Base-by-base conservation (phyloP, 768 basidiomycete genomes). In the Lactarius hengduanensis region DNA sequence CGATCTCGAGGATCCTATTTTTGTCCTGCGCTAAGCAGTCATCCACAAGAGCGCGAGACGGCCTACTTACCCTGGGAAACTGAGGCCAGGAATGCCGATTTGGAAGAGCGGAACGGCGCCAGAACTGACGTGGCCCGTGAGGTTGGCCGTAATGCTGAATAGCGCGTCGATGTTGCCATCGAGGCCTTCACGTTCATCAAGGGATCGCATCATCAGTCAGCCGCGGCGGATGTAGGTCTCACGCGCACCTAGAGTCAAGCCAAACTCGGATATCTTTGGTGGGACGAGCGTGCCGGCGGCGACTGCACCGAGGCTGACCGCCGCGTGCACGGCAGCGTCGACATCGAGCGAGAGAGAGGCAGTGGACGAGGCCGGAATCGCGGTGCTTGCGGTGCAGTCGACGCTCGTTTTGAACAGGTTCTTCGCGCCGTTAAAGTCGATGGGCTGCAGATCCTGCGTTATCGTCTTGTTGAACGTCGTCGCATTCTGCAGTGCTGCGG, bases 1-100 rank as follows among this genome's bases (percentile, higher is more conserved):
- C 84, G 32, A 85, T 70, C 13, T 77, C 77, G 40, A 85, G 69
- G 57, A 85, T 77, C 4, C 83, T 82, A 40, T 15, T 11, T 26
- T 53, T 53, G 10, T 3, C 22, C 6, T 32, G 32, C 32, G 32
- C 32, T 57, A 15, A 26, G 36, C 32, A 32, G 7, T 32, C 32
- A 7, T 32, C 32, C 32, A 32, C 32, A 32, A 32, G 32, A 32
- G 32, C 32, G 6, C 32, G 6, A 32, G 6, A 32, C 32, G 32
- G 7, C 18, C 41, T 11, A 4, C 4, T n/a, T 15, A 70, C 76
- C 54, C n/a, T 9, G 28, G 16, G 53, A 47, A 57, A 30, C 26
- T 56, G 16, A 73, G 82, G 81, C 80, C 82, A 53, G 83, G 82
- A 72, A 85, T 78, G 69, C 81, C 78, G 18, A 84, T 30, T 18